Evolutionary conservation across 345 rosid species (phyloP).

Genomic region (Brassica napus): DNA sequence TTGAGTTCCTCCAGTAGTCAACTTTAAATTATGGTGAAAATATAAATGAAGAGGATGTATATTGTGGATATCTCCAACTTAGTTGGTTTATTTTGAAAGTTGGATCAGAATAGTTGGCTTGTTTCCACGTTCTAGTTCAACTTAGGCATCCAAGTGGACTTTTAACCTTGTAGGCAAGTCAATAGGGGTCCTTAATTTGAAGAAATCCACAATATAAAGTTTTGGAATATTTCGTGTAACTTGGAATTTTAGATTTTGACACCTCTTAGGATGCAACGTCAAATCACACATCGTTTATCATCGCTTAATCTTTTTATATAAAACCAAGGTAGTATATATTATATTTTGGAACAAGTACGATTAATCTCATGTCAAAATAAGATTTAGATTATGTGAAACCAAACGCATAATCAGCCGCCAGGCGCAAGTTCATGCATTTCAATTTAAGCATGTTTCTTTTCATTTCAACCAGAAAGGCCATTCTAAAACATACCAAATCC

Average conservation of each 20-base stretch:
- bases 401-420: slow-evolving; percentile 31
- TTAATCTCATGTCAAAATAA: slow-evolving; percentile 10
- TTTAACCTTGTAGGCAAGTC: slow-evolving; percentile 16
- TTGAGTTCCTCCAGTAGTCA: neutral
- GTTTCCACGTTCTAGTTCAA: slow-evolving; percentile 7
- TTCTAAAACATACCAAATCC: slow-evolving; percentile 21
- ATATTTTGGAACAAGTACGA: slow-evolving; percentile 1
- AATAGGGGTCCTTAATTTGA: slow-evolving; percentile 23
- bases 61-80: too few relatives aligned
- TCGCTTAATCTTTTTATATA: neutral
- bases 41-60: neutral
- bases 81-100: neutral
- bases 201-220: slow-evolving; percentile 25
- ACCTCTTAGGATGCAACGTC: slow-evolving; percentile 25
- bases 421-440: slow-evolving; percentile 31
- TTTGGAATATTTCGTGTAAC: slow-evolving; percentile 19
- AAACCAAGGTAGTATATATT: slow-evolving; percentile 1
- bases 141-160: neutral
- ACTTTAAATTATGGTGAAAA: neutral
- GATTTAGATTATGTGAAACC: neutral
- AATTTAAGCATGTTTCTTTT: slow-evolving; percentile 19
- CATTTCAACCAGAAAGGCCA: slow-evolving; percentile 3
- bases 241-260: slow-evolving; percentile 24
- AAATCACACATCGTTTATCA: neutral
- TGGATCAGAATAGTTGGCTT: slow-evolving; percentile 17